Evolutionary conservation across 805 yeast genomes (phyloP), one percentile per base, ranked within the genome.

Genomic region (Kodamaea kakaduensis): DNA sequence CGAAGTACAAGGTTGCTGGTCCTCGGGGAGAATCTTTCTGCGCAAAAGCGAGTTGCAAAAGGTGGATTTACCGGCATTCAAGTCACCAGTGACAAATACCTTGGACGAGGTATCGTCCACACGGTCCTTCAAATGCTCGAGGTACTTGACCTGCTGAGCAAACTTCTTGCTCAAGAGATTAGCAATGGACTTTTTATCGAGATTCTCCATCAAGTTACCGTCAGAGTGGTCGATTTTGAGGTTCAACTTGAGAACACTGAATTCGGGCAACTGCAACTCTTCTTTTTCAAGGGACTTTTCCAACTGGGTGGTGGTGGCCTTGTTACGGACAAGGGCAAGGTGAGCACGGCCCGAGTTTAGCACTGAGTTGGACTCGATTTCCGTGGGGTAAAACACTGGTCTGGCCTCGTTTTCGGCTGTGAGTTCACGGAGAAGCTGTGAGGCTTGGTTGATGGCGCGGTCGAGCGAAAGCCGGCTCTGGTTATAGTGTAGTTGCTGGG

Each of bases 1-100:
- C 42, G 85, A 81, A 0, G 99, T 93, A 51, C 97, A 88, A 2
- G 99, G 99, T 54, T 93, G 95, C 52, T 93, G 98, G 59, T 93
- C 99, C 51, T 84, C 95, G 0, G 99, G 98, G 31, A 93, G 61
- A 3, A 93, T 60, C 32, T 77, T 75, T 34, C 93, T 72, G 46
- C 89, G 70, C 40, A 93, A 62, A 25, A 93, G 64, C 1, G 96
- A 90, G 54, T 93, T 93, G 59, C 98, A 93, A 50, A 93, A 87
- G 1, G 96, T 84, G 1, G 97, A 87, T 53, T 93, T 93, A 3
- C 99, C 99, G 0, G 98, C 84, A 54, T 93, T 93, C 46, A 93
- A 72, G 57, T 93, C 99, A 34, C 99, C 99, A 2, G 98, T 94
- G 24, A 93, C 89, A 42, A 93, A 79, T 1, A 93, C 97, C 50